Base-by-base conservation (phyloP, 441 rosid species). In the Populus hybrid region DNA sequence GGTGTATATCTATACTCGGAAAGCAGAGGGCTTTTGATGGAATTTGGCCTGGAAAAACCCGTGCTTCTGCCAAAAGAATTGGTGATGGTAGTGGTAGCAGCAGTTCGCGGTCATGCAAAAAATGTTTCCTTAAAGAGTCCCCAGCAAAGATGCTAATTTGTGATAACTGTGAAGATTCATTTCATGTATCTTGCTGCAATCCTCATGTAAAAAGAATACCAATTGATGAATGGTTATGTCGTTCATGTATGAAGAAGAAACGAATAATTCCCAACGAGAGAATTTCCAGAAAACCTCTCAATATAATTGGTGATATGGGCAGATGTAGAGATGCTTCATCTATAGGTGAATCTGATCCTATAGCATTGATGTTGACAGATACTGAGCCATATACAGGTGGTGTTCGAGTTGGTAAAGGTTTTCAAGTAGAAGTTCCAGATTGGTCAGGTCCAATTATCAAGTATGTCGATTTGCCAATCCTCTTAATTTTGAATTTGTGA, bases 371-470 rank as follows among this genome's bases (percentile, higher is more conserved):
- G 90, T 81, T 90, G 90, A 86, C 83, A 79, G 94, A 88, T 79
- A 61, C 78, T 36, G 87, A 78, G 79, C 91, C 91, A 21, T 87
- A 87, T 85, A 82, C 50, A 71, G 82, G 85, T 64, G 74, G 81
- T 70, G 86, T 90, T 82, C 90, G 92, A 66, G 78, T 90, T 74
- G 98, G 99, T 23, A 94, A 90, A 87, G 90, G 92, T 81, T 92
- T 89, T 80, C 98, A 96, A 91, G 95, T 96, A 2, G 90, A 94
- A 71, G 91, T 96, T 79, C 92, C 97, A 78, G 92, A 90, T 38
- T 91, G 98, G 96, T 85, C 85, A 59, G 96, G 92, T 82, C 97
- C 94, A 73, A 79, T 80, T 63, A 80, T 77, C 59, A 75, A 81
- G 93, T 92, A 88, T 69, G 86, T 80, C 77, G 75, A 70, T 46